phyloP scores from a whole-genome alignment of 306 rosid genomes.

The Gynostemma pentaphyllum region DNA sequence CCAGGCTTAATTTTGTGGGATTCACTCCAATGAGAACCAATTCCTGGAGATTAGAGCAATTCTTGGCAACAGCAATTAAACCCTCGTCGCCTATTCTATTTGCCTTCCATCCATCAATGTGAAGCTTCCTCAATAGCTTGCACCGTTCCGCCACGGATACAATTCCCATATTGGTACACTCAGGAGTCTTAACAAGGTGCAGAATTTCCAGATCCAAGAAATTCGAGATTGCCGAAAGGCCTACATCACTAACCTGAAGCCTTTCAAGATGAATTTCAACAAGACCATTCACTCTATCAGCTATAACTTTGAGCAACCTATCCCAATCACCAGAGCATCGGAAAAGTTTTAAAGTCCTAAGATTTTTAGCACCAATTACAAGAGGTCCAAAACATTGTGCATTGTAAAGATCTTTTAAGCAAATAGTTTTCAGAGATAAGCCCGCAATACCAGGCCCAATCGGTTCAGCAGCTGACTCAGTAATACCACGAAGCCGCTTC shows the following conservation, averaged over 20 bases:
- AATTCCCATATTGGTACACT: conserved; percentile 74
- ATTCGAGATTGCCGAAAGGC: conserved; percentile 62
- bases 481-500: conserved; percentile 76
- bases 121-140: conserved; percentile 77
- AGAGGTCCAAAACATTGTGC: conserved; percentile 92
- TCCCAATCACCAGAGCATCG: conserved; percentile 98
- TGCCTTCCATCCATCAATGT: conserved; percentile 91
- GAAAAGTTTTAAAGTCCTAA: conserved; percentile 73
- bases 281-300: conserved; percentile 31
- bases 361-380: conserved; percentile 63
- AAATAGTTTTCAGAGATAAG: conserved; percentile 46
- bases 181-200: conserved; percentile 88
- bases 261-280: conserved; percentile 83
- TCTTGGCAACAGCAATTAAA: conserved; percentile 60
- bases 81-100: conserved; percentile 89
- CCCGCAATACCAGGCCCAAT: conserved; percentile 77
- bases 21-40: conserved; percentile 84
- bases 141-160: conserved; percentile 64
- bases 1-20: conserved; percentile 74
- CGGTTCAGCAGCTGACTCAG: conserved; percentile 50
- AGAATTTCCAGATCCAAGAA: conserved; percentile 67
- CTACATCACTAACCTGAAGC: conserved; percentile 72
- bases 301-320: conserved; percentile 39
- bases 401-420: conserved; percentile 78
- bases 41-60: conserved; percentile 75